Conservation (phyloP, 163 green algal genomes). For the Dunaliella salina region DNA sequence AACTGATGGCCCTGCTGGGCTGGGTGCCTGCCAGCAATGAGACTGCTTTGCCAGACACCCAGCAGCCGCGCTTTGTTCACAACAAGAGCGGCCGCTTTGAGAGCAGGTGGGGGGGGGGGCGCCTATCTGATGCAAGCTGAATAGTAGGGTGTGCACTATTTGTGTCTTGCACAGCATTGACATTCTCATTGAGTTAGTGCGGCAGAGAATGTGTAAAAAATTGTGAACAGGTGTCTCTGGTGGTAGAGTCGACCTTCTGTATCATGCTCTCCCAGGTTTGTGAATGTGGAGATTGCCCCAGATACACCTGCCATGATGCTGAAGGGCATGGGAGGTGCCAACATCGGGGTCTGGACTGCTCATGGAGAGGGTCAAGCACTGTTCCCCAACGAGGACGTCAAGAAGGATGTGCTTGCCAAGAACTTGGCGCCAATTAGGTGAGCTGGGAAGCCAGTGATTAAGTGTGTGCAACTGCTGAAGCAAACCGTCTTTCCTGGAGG, state of each 20-base stretch:
- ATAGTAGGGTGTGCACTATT: too few relatives aligned
- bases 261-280: slow-evolving; percentile 1
- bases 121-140: too few relatives aligned
- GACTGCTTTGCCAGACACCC: slow-evolving; percentile 52
- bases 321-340: slow-evolving; percentile 81
- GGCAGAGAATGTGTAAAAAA: too few relatives aligned
- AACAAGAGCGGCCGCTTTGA: slow-evolving; percentile 81
- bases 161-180: too few relatives aligned
- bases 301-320: slow-evolving; percentile 73
- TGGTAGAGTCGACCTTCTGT: too few relatives aligned
- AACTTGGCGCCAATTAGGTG: slow-evolving; percentile 72
- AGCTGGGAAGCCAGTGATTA: slow-evolving; percentile 40
- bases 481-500: too few relatives aligned
- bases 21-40: slow-evolving; percentile 78
- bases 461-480: not conserved
- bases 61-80: slow-evolving; percentile 96
- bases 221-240: too few relatives aligned
- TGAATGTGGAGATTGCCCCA: slow-evolving; percentile 67
- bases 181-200: too few relatives aligned
- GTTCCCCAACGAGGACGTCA: slow-evolving; percentile 80
- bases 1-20: slow-evolving; percentile 98
- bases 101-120: slow-evolving; percentile 32
- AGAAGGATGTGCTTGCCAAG: slow-evolving; percentile 56
- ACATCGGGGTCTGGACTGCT: slow-evolving; percentile 91
- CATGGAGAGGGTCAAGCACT: slow-evolving; percentile 91